Evolutionary conservation across 257 asterid species (phyloP), one percentile per base, ranked within the genome.

Genomic region (Osmanthus fragrans): DNA sequence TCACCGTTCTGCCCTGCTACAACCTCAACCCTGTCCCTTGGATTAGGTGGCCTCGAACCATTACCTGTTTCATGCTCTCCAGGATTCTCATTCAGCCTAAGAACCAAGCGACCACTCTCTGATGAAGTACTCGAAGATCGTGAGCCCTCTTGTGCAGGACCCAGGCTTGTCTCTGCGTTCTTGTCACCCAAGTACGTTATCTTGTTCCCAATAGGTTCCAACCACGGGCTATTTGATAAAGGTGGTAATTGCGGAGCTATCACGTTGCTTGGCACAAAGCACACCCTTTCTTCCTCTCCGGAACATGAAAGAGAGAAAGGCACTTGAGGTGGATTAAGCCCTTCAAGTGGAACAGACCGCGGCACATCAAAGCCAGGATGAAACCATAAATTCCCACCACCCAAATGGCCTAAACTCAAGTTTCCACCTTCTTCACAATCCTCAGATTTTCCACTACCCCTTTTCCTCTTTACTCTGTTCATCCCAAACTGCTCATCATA

Each of bases 121-220:
- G 96, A 90, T 27, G 96, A 91, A 33, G 93, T 73, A 71, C 92
- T 89, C 23, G 97, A 91, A 23, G 97, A 90, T 5, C 89, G 94
- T 0, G 96, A 90, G 12, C 87, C 85, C 65, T 89, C 96, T 77
- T 83, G 82, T 63, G 71, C 87, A 2, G 70, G 89, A 73, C 86
- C 88, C 77, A 64, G 85, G 33, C 87, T 77, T 2, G 88, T 75
- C 56, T 83, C 91, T 27, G 76, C 83, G 10, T 87, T 83, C 82
- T 85, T 86, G n/a, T 87, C 90, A 19, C 92, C 92, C 0, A 88
- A 71, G 30, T 84, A 85, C 2, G 96, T 84, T 37, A 86, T 79
- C 80, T 89, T 86, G 23, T 89, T 86, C 34, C 86, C 91, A 49
- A 89, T 82, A 32, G 97, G 92, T 49, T 87, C 96, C 45, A 92